Evolutionary conservation across 2,329 filamentous ascomycete species (phyloP).

Genomic region (Ophiostoma pallidulum): DNA sequence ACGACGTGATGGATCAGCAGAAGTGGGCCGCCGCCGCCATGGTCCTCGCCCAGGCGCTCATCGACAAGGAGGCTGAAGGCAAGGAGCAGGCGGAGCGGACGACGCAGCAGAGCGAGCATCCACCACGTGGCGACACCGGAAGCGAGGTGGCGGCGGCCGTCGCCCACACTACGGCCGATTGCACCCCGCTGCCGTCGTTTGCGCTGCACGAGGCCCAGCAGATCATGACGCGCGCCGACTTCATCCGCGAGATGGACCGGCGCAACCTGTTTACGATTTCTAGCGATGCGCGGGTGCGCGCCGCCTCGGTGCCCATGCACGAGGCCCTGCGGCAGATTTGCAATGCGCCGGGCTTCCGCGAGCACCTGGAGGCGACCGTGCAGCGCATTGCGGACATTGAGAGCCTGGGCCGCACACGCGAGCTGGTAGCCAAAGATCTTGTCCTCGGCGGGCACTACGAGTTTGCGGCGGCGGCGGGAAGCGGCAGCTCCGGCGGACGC

Average conservation of each 20-base stretch:
- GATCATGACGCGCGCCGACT: constrained; percentile 93
- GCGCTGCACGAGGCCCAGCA: constrained; percentile 76
- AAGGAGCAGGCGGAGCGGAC: background rate
- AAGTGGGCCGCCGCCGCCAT: constrained; percentile 91
- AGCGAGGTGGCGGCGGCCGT: background rate
- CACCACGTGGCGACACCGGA: background rate
- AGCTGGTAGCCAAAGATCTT: constrained; percentile 90
- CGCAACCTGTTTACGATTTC: constrained; percentile 95
- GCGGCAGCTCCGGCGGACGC: too few species aligned
- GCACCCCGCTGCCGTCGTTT: constrained; percentile 64
- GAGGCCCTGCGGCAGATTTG: constrained; percentile 83
- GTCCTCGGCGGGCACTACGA: constrained; percentile 76
- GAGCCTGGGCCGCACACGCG: constrained; percentile 83
- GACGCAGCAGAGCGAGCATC: constrained; percentile 23
- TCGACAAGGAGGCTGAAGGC: constrained; percentile 59
- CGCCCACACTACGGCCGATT: constrained; percentile 25
- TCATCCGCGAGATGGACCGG: constrained; percentile 85
- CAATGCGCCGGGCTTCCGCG: constrained; percentile 62
- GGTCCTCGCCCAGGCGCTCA: constrained; percentile 82
- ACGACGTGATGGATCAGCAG: constrained; percentile 61
- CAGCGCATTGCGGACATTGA: constrained; percentile 88
- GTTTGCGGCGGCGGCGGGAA: constrained; percentile 33
- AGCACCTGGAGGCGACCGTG: constrained; percentile 73
- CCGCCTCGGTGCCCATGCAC: constrained; percentile 94
- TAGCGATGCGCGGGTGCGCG: constrained; percentile 73